phyloP scores from a whole-genome alignment of 1,284 basidiomycete species.

The Leccinum pachyderme region DNA sequence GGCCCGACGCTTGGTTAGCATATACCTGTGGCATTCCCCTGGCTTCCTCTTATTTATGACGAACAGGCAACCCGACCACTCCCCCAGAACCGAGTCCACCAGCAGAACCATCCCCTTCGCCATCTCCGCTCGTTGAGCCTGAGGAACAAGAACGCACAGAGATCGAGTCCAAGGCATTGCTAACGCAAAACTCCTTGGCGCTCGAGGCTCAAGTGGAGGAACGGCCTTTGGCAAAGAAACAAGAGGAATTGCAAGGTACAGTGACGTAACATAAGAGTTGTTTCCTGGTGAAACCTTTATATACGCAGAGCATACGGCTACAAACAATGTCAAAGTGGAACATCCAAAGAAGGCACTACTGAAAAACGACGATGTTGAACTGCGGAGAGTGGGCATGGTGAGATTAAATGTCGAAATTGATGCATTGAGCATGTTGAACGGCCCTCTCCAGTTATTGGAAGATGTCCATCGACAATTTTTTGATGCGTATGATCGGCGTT shows the following conservation, averaged over 20 bases:
- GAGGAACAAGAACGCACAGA: conserved; percentile 46
- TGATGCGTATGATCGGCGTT: conserved; percentile 52
- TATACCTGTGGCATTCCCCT: not conserved
- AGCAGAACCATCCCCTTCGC: conserved; percentile 18
- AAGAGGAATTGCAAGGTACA: conserved; percentile 68
- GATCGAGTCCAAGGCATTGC: conserved; percentile 50
- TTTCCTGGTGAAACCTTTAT: conserved; percentile 3
- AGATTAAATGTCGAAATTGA: conserved; percentile 19
- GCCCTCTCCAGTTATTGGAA: conserved; percentile 59
- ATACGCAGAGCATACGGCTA: conserved; percentile 15
- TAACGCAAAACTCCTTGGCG: conserved; percentile 64
- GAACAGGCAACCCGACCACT: conserved; percentile 20
- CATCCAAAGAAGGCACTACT: conserved; percentile 71
- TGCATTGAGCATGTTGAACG: conserved; percentile 5
- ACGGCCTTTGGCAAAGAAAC: conserved; percentile 85
- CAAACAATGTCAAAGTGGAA: conserved; percentile 30
- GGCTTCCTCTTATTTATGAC: conserved; percentile 1
- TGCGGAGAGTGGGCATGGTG: conserved; percentile 74
- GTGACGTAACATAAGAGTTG: conserved; percentile 21
- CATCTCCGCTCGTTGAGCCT: conserved; percentile 28
- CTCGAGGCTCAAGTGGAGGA: conserved; percentile 85
- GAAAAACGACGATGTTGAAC: conserved; percentile 87
- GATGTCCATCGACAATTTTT: conserved; percentile 81
- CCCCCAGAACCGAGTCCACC: conserved; percentile 13
- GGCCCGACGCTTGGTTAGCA: conserved; percentile 28